phyloP scores from a whole-genome alignment of 2,329 filamentous ascomycete species.

The Simplicillium aogashimaense region DNA sequence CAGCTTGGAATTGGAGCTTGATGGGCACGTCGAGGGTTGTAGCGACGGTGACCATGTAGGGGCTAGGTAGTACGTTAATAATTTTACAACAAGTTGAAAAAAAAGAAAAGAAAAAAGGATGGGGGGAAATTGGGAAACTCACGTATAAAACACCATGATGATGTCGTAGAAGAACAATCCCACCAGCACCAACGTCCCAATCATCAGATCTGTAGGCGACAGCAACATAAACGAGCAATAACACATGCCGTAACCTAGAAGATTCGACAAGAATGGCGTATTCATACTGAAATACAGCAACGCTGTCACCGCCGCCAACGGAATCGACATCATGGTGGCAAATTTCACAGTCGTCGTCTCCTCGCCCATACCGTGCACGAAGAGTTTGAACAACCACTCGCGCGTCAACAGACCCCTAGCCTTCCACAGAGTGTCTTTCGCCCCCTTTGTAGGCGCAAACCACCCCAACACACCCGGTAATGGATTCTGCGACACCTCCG shows the following conservation, averaged over 20 bases:
- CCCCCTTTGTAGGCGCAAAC: slow-evolving; percentile 18
- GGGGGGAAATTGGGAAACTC: slow-evolving; percentile 20
- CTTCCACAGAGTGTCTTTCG: slow-evolving; percentile 30
- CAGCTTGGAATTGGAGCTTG: slow-evolving; percentile 68
- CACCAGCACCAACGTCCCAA: slow-evolving; percentile 65
- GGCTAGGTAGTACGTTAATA: slow-evolving; percentile 40
- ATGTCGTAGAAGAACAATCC: slow-evolving; percentile 94
- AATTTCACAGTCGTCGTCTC: slow-evolving; percentile 43
- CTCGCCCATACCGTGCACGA: slow-evolving; percentile 38
- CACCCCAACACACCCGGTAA: slow-evolving; percentile 22
- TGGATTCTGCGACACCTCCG: slow-evolving; percentile 13
- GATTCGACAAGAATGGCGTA: slow-evolving; percentile 58
- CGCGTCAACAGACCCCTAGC: slow-evolving; percentile 38
- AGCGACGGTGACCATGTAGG: slow-evolving; percentile 80
- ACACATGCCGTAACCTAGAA: slow-evolving; percentile 79
- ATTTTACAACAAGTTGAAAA: too few relatives aligned
- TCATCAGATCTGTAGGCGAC: slow-evolving; percentile 80
- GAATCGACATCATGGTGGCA: slow-evolving; percentile 44
- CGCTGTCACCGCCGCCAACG: slow-evolving; percentile 43
- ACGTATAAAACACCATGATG: slow-evolving; percentile 81
- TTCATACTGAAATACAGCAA: slow-evolving; percentile 58
- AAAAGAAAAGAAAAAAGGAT: too few relatives aligned
- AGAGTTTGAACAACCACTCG: slow-evolving; percentile 39
- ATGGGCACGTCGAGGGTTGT: slow-evolving; percentile 86
- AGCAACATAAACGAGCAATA: slow-evolving; percentile 75